Conservation (phyloP, 768 basidiomycete species). For the Tricholoma terreum region DNA sequence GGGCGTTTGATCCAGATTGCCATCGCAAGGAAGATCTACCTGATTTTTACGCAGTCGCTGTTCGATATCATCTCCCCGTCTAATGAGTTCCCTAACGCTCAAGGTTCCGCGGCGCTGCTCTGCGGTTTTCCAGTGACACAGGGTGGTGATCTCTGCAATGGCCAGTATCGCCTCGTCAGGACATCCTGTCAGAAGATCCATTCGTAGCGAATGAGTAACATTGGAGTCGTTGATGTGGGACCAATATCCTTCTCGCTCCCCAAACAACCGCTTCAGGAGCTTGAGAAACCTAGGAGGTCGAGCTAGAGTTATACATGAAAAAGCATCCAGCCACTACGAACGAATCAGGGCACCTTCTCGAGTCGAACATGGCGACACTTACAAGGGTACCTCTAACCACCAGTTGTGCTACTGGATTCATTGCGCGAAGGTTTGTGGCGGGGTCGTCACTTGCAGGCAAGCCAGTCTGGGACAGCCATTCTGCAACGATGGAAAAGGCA, state of each 20-base stretch:
- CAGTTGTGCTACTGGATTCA: constrained; percentile 52
- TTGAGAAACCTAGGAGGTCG: constrained; percentile 63
- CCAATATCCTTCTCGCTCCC: constrained; percentile 48
- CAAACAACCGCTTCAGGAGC: constrained; percentile 66
- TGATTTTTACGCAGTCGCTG: constrained; percentile 52
- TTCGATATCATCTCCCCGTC: constrained; percentile 71
- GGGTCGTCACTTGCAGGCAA: constrained; percentile 65
- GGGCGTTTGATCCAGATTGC: constrained; percentile 31
- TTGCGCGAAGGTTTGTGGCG: constrained; percentile 50
- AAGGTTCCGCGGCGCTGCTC: constrained; percentile 63
- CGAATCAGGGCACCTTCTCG: constrained; percentile 3
- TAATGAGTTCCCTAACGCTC: constrained; percentile 71
- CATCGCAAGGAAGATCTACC: constrained; percentile 26
- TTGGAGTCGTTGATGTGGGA: constrained; percentile 31
- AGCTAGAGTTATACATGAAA: constrained; percentile 59
- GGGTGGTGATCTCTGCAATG: constrained; percentile 68
- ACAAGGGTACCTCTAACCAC: constrained; percentile 74
- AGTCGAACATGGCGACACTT: constrained; percentile 28
- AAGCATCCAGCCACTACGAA: constrained; percentile 73
- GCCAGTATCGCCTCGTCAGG: constrained; percentile 76
- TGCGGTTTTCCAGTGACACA: constrained; percentile 71
- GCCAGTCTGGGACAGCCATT: constrained; percentile 72
- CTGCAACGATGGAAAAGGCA: constrained; percentile 66
- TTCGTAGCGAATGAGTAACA: constrained; percentile 44
- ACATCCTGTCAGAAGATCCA: constrained; percentile 73